Base-by-base conservation (phyloP, 2,329 filamentous ascomycete species). In the Zymoseptoria crescenta region DNA sequence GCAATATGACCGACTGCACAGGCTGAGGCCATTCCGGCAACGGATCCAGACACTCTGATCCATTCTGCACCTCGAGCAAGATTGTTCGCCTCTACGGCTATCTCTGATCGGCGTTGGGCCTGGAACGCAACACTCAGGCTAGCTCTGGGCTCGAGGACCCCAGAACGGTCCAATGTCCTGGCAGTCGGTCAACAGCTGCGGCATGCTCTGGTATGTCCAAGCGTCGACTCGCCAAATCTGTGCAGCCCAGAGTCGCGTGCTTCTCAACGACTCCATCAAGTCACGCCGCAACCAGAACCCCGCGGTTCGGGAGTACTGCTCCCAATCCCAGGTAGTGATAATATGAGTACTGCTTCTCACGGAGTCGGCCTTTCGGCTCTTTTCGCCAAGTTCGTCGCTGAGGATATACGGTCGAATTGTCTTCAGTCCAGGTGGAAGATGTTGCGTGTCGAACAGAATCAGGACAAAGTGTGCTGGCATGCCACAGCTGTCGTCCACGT, bases 241-340 rank as follows among this genome's bases (percentile, higher is more conserved):
- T 7, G 63, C 53, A 9, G 45, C 55, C 55, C 58, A 62, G 9
- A n/a, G 20, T 20, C 4, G 4, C 16, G 20, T 21, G 6, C 24
- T 41, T 27, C 24, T 20, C 41, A 62, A 13, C 8, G 13, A 10
- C 19, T 61, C 49, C 27, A 61, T 49, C 2, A 60, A 30, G 54
- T 63, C 61, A 19, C 56, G 54, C 9, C 57, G 27, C 27, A 65
- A 54, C 61, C 61, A 65, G 56, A 65, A 64, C 4, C 50, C 58
- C 20, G 57, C 61, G 7, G 41, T 52, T n/a, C 57, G 55, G 6
- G 20, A 29, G 24, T 49, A n/a, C 41, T 30, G 16, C 9, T 59
- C 21, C 54, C 59, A 63, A 2, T 45, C 41, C 63, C 61, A 65
- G 1, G 57, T 62, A 1, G 52, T 59, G 20, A 65, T 27, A 9